Base-by-base conservation (phyloP, 495 filamentous ascomycete species). In the Penicillium coffeae region DNA sequence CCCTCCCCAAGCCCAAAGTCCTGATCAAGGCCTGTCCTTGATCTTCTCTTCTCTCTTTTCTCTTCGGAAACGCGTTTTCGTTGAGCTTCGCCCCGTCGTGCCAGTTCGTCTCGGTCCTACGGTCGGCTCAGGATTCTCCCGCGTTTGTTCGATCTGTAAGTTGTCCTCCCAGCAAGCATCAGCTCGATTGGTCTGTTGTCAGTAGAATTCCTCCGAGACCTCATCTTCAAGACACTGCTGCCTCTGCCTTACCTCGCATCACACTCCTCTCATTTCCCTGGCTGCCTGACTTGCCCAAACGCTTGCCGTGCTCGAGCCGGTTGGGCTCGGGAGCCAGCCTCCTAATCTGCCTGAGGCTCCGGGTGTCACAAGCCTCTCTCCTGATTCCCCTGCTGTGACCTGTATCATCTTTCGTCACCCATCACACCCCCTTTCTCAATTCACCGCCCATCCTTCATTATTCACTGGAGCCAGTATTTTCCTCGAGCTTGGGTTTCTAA, bases 11-110 rank as follows among this genome's bases (percentile, higher is more conserved):
- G 25, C 47, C 49, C 54, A 37, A 42, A 44, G 25, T 39, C 25
- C 40, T 45, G 51, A 56, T 52, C 68, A 69, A 71, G 25, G 25
- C 25, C 5, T 30, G 25, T 30, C 25, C 25, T 30, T 30, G 16
- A 25, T 37, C 37, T n/a, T 35, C 25, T 33, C 34, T 32, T 20
- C 14, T 7, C 21, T 8, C 35, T 13, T 15, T 34, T 4, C 9
- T 18, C 40, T 22, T 33, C 38, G 25, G 10, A 10, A 2, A 36
- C 19, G 2, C 35, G 21, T 45, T 14, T 44, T 13, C 30, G 14
- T 30, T 30, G n/a, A n/a, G n/a, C n/a, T n/a, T n/a, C n/a, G n/a
- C n/a, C n/a, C n/a, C n/a, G n/a, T n/a, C n/a, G n/a, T n/a, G n/a
- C n/a, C n/a, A n/a, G n/a, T 16, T 38, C n/a, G 38, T 42, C 21